Evolutionary conservation across 2,329 filamentous ascomycete species (phyloP).

Genomic region (Paraconiothyrium sp.): DNA sequence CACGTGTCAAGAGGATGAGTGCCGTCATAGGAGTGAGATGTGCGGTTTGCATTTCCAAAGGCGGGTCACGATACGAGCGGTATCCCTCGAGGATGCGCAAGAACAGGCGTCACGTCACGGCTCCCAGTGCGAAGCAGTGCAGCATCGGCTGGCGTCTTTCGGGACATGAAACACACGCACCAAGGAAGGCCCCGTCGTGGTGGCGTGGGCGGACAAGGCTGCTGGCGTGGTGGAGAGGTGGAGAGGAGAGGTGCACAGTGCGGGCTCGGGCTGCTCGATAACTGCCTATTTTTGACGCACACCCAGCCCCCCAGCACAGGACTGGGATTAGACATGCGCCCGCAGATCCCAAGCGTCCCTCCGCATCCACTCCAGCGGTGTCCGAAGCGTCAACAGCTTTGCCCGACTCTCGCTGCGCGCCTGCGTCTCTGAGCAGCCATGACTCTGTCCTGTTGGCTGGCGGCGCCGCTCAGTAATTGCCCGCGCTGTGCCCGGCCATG

Average conservation of each 20-base stretch:
- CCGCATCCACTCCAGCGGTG: constrained; percentile 6
- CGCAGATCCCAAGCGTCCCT: constrained; percentile 8
- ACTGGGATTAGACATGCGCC: constrained; percentile 8
- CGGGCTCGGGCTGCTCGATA: constrained; percentile 9
- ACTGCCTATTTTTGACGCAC: constrained; percentile 14
- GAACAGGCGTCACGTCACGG: constrained; percentile 5
- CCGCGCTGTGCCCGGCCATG: constrained; percentile 13
- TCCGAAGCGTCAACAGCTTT: constrained; percentile 12
- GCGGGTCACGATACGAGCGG: neutral
- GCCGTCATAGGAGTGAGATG: constrained; percentile 3
- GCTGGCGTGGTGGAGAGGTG: constrained; percentile 3
- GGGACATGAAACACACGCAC: constrained; percentile 10
- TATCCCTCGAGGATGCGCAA: neutral
- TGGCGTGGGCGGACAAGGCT: constrained; percentile 1
- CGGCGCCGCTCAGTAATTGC: neutral
- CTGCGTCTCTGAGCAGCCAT: constrained; percentile 13
- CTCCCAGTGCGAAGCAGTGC: neutral
- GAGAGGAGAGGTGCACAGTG: neutral
- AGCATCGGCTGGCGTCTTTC: neutral
- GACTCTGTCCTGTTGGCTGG: constrained; percentile 4
- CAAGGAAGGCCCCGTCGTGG: neutral
- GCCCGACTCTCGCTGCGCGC: constrained; percentile 8
- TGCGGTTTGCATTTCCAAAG: neutral
- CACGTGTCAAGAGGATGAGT: neutral
- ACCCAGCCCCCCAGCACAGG: constrained; percentile 5